These are phyloP conservation scores for Starmerella etchellsii DNA, from an alignment of 805 yeast genomes.

Conservation along the genomic window DNA sequence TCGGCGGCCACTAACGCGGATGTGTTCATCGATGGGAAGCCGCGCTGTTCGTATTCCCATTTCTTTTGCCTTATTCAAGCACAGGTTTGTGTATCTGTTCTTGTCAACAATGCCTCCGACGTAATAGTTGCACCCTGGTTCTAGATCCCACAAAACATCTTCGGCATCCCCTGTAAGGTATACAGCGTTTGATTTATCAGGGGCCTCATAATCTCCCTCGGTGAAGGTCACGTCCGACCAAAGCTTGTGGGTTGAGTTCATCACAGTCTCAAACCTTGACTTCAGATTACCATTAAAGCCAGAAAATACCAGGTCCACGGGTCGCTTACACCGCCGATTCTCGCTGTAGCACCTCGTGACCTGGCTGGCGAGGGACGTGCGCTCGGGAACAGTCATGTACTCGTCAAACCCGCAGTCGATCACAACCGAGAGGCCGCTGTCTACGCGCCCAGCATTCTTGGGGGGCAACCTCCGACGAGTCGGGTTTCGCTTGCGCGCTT, in stretches of 20 bases:
- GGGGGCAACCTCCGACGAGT: slow-evolving; percentile 12
- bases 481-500: slow-evolving; percentile 14
- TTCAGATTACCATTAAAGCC: slow-evolving; percentile 55
- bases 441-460: slow-evolving; percentile 12
- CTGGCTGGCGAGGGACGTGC: slow-evolving; percentile 62
- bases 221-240: slow-evolving; percentile 58
- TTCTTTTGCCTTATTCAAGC: slow-evolving; percentile 66
- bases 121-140: slow-evolving; percentile 62
- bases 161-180: slow-evolving; percentile 84
- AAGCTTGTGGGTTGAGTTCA: slow-evolving; percentile 41
- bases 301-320: slow-evolving; percentile 47
- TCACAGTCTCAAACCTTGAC: slow-evolving; percentile 51
- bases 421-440: slow-evolving; percentile 43
- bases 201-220: slow-evolving; percentile 26
- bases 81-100: slow-evolving; percentile 70
- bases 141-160: slow-evolving; percentile 47
- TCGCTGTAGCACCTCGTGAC: slow-evolving; percentile 71
- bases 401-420: slow-evolving; percentile 88
- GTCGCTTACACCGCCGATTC: slow-evolving; percentile 47
- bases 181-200: slow-evolving; percentile 24
- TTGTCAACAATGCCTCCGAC: slow-evolving; percentile 96
- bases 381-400: slow-evolving; percentile 64
- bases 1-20: slow-evolving; percentile 69
- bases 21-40: slow-evolving; percentile 76
- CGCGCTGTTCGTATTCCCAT: slow-evolving; percentile 61